Evolutionary conservation across 176 grass and related monocot genomes (phyloP), one percentile per base, ranked within the genome.

Genomic region (Musa acuminata): DNA sequence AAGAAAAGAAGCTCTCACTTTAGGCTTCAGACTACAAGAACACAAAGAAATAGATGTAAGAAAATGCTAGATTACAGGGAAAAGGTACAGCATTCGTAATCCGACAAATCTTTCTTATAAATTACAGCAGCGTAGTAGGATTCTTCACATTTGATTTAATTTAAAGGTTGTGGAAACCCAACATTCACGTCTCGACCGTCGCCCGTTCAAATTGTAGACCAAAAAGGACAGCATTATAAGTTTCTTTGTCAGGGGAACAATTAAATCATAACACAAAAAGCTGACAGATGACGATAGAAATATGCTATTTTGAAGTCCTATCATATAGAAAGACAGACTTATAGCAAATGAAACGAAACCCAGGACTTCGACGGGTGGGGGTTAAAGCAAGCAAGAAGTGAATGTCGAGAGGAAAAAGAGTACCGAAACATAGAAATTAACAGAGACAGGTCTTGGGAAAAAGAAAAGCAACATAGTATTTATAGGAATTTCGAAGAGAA

Each of bases 21-120:
- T n/a, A 49, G 29, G 24, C 43, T 77, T 79, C 81, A 80, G 85
- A 62, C 70, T 77, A 23, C 29, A 21, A 78, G 43, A 35, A 35
- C 3, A 35, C 29, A 67, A 29, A 14, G 3, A 66, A 66, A 66
- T 16, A 23, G 3, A 25, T 65, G 13, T 65, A 65, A 0, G 67
- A 49, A 70, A 49, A 35, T 1, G 0, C 8, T 10, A 35, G 35
- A 70, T 70, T 70, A 70, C 13, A 1, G 62, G 21, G 22, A 0
- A 64, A 26, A 64, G 22, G 9, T 26, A 26, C 62, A 64, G 9
- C 8, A n/a, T n/a, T 70, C 14, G 16, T 16, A 20, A 19, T 11
- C 7, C n/a, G 0, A 49, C 13, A 9, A n/a, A 50, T 70, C 67
- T 51, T 50, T 50, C 29, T 70, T 19, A 49, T 11, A 50, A 8